phyloP scores from a whole-genome alignment of 805 yeast species.

The Nakazawaea populi region DNA sequence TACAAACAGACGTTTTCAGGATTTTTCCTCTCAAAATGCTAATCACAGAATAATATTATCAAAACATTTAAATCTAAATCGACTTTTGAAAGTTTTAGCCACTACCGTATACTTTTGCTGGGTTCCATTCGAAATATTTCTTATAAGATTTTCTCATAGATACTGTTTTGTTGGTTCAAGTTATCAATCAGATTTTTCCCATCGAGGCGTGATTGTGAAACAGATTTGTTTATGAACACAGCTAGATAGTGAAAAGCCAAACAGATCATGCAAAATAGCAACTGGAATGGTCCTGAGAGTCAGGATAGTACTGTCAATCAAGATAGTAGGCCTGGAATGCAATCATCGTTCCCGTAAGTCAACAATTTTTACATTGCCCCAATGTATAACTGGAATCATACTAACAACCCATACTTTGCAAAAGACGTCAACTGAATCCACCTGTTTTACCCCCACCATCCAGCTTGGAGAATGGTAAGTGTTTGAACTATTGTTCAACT shows the following conservation, averaged over 20 bases:
- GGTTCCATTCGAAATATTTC: neutral
- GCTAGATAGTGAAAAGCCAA: neutral
- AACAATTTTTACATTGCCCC: neutral
- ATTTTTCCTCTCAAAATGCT: neutral
- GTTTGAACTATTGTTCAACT: too few relatives aligned
- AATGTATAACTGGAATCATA: neutral
- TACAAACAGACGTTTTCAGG: neutral
- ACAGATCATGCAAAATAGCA: constrained; percentile 6
- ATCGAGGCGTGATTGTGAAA: neutral
- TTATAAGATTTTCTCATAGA: too few relatives aligned
- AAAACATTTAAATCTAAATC: neutral
- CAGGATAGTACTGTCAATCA: constrained; percentile 9
- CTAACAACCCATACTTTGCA: constrained; percentile 14
- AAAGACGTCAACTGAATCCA: constrained; percentile 39
- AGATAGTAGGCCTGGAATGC: constrained; percentile 20
- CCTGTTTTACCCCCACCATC: constrained; percentile 58
- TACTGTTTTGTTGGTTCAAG: too few relatives aligned
- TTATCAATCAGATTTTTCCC: neutral
- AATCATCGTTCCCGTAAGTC: constrained; percentile 23
- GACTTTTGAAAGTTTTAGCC: neutral
- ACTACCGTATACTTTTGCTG: neutral
- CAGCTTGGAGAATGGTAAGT: constrained; percentile 42
- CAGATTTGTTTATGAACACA: neutral
- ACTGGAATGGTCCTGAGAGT: constrained; percentile 17
- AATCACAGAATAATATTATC: neutral